Evolutionary conservation across 495 filamentous ascomycete species (phyloP), one percentile per base, ranked within the genome.

Genomic region (Aspergillus coremiiformis): DNA sequence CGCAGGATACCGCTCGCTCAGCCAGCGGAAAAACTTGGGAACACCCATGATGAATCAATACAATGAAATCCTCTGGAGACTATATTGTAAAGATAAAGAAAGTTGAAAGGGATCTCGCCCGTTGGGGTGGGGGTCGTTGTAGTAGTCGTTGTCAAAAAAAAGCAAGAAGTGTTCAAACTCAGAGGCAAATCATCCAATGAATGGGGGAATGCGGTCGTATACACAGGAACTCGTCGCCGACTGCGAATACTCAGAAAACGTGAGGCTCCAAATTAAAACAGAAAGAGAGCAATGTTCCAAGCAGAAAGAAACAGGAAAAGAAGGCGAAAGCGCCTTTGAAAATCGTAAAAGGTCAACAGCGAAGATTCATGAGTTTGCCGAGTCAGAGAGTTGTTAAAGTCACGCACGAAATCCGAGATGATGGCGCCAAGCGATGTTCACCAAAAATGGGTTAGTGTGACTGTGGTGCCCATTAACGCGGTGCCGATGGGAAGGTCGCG

Each of bases 1-100:
- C 49, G 94, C 84, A 24, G 94, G 94, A 80, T 99, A 99, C 62
- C 94, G 87, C 83, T 99, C 94, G 39, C 89, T 95, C 78, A 97
- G 84, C 92, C 92, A 96, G 75, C 92, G 71, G 65, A 86, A 86
- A 70, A 87, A 97, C 64, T 98, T 98, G 57, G 93, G 93, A 66
- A 98, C 92, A 85, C 93, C 94, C 83, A 81, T 84, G 59, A 51
- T 70, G 67, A 59, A 55, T 57, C 48, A 50, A 47, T 33, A 44
- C 19, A 48, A 23, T 37, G 27, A 11, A 51, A 49, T 24, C 26
- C 33, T 22, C 45, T 22, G 14, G 49, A 26, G 51, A 39, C 21
- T 42, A 21, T 14, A 51, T 15, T 29, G 26, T 39, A n/a, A 20
- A 47, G 22, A 22, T 23, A 39, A n/a, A 43, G 49, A 41, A 43